Evolutionary conservation across 2,329 filamentous ascomycete species (phyloP), one percentile per base, ranked within the genome.

Genomic region (Botrytis porri): DNA sequence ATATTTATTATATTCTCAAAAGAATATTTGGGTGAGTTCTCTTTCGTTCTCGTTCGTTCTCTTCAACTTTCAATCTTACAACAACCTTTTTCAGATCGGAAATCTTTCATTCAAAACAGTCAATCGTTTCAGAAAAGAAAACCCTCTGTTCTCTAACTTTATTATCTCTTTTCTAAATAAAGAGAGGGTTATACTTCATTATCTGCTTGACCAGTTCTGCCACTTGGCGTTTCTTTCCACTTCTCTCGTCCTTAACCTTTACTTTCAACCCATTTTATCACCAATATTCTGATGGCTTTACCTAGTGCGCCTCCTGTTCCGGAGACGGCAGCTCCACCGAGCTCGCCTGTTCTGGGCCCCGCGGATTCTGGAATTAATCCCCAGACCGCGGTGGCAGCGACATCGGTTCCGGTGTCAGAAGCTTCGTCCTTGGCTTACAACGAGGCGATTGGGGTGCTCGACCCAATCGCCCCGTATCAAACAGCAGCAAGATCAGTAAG

Each of bases 321-420:
- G 29, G 35, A 25, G 25, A 37, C 41, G 18, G 39, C 32, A n/a
- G 70, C 70, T 29, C 63, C 70, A 25, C 70, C 63, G 32, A 69
- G 63, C 54, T 72, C 63, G 29, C 70, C 70, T 20, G 12, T 72
- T 69, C 70, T 72, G 10, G 39, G 32, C 10, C 8, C 29, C 6
- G 37, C 48, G 54, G 18, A 43, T 57, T 32, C 22, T 45, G 37
- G n/a, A 63, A 39, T 70, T 37, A 29, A 61, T 70, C 32, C 25
- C 32, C 41, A 25, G 48, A 67, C 37, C 16, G 39, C 32, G 41
- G 22, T 29, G 20, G 45, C 35, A 41, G 43, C 54, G 10, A 37
- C 32, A 48, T 54, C 54, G 6, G 51, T 69, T 20, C 12, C 54
- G n/a, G 32, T 72, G 29, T 39, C 39, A n/a, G 37, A 69, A 29